Conservation (phyloP, 2,329 filamentous ascomycete species). For the Cercospora sp. region DNA sequence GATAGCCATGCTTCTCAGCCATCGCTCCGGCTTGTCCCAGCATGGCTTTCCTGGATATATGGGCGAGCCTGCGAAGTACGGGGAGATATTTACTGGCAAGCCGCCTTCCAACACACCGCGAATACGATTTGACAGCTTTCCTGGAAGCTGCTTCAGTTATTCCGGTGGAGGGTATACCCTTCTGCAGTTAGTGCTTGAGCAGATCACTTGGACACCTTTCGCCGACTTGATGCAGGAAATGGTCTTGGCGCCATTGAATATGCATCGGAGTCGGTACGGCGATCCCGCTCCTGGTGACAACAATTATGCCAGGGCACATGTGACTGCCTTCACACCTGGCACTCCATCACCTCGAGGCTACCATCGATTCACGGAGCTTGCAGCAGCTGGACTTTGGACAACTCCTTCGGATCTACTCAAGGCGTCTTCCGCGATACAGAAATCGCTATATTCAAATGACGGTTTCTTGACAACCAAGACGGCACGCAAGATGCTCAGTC, state of each 20-base stretch:
- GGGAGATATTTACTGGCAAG: constrained; percentile 24
- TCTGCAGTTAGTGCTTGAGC: constrained; percentile 31
- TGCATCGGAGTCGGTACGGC: constrained; percentile 28
- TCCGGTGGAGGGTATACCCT: constrained; percentile 33
- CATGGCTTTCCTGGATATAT: constrained; percentile 32
- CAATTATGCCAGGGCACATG: constrained; percentile 28
- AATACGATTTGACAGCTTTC: constrained; percentile 28
- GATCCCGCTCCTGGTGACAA: constrained; percentile 17
- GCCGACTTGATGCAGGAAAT: constrained; percentile 27
- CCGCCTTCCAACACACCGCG: constrained; percentile 28
- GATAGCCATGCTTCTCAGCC: constrained; percentile 28
- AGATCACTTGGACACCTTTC: constrained; percentile 21
- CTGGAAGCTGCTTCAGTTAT: constrained; percentile 29
- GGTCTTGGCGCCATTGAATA: constrained; percentile 29
- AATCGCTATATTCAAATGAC: constrained; percentile 14
- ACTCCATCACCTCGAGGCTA: constrained; percentile 21
- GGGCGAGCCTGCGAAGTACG: constrained; percentile 14
- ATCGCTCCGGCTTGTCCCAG: constrained; percentile 31
- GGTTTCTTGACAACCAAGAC: constrained; percentile 22
- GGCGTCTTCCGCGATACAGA: constrained; percentile 27
- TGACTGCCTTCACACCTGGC: constrained; percentile 18
- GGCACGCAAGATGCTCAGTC: constrained; percentile 30
- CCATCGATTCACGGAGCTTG: constrained; percentile 28
- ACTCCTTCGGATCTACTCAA: constrained; percentile 32
- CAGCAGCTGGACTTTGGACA: constrained; percentile 33